Evolutionary conservation across 2,329 filamentous ascomycete species (phyloP).

Genomic region (Biscogniauxia mediterranea): DNA sequence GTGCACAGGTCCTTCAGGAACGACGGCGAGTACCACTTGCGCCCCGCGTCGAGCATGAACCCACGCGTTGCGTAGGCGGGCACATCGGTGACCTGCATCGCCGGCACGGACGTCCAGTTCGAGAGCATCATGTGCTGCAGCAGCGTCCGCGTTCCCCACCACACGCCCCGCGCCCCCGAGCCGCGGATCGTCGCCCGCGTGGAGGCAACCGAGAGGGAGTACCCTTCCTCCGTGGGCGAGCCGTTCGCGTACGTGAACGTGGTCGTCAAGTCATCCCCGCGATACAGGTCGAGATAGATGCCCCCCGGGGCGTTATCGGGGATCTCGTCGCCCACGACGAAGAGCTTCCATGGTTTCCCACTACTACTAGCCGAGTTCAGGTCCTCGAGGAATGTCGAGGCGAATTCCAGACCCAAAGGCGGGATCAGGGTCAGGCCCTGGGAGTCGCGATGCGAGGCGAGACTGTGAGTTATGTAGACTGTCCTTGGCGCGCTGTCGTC

Average conservation of each 20-base stretch:
- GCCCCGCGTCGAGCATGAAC: slow-evolving; percentile 43
- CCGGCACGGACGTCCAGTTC: slow-evolving; percentile 30
- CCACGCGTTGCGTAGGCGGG: slow-evolving; percentile 45
- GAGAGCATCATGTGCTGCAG: slow-evolving; percentile 40
- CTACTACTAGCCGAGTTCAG: slow-evolving; percentile 41
- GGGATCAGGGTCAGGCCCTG: slow-evolving; percentile 51
- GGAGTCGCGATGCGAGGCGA: slow-evolving; percentile 40
- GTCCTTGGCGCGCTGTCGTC: slow-evolving; percentile 15
- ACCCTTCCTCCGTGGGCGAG: slow-evolving; percentile 46
- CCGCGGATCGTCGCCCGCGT: slow-evolving; percentile 38
- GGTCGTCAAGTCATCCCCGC: slow-evolving; percentile 14
- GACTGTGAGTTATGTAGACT: slow-evolving; percentile 41
- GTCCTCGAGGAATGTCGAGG: slow-evolving; percentile 44
- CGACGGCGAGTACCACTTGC: slow-evolving; percentile 41
- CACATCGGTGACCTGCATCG: slow-evolving; percentile 35
- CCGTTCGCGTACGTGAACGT: slow-evolving; percentile 47
- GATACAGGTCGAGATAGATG: slow-evolving; percentile 37
- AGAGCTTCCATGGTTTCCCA: slow-evolving; percentile 40
- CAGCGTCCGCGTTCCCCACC: slow-evolving; percentile 47
- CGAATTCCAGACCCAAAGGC: slow-evolving; percentile 48
- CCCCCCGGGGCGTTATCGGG: slow-evolving; percentile 39
- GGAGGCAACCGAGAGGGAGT: slow-evolving; percentile 40
- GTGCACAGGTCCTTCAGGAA: slow-evolving; percentile 45
- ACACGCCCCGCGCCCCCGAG: slow-evolving; percentile 43
- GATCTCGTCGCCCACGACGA: slow-evolving; percentile 33